A percentile compares a stretch with the other conserved stretches of the same genome.
These are phyloP conservation scores for Moesziomyces aphidis DNA, from an alignment of 1,284 basidiomycete species.

Conservation along the genomic window DNA sequence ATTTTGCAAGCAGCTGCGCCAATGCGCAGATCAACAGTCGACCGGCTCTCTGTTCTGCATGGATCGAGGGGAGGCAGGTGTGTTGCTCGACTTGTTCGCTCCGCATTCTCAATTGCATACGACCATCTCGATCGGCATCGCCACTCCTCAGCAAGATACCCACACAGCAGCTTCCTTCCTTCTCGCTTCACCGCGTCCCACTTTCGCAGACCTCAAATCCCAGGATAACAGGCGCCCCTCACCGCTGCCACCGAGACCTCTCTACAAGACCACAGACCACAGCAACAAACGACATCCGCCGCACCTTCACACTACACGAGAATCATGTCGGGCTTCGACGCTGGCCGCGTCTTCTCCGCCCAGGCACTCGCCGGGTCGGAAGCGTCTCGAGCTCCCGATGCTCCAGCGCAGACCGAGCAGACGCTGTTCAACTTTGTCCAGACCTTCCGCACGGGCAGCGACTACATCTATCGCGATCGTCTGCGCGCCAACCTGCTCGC, in stretches of 20 bases:
- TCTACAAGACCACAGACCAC: too few relatives aligned
- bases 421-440: conserved; percentile 66
- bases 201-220: too few relatives aligned
- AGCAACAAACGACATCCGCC: too few relatives aligned
- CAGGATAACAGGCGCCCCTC: too few relatives aligned
- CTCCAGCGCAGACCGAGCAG: conserved; percentile 64
- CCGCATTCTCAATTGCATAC: too few relatives aligned
- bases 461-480: conserved; percentile 77
- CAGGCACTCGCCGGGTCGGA: conserved; percentile 61
- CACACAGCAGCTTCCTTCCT: background rate
- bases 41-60: background rate
- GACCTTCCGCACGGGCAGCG: conserved; percentile 64
- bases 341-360: conserved; percentile 62
- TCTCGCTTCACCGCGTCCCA: background rate
- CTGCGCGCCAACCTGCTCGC: conserved; percentile 88
- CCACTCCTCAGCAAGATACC: background rate
- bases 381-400: conserved; percentile 61
- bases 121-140: background rate
- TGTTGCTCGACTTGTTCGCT: too few relatives aligned
- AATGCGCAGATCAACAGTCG: conserved; percentile 6
- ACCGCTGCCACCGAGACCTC: too few relatives aligned
- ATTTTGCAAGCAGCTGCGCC: conserved; percentile 1
- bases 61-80: background rate
- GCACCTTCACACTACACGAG: background rate
- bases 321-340: conserved; percentile 67